A percentile compares a stretch with the other conserved stretches of the same genome.
Evolutionary conservation across 805 yeast genomes (phyloP).

Genomic region (Ogataea ganodermae): DNA sequence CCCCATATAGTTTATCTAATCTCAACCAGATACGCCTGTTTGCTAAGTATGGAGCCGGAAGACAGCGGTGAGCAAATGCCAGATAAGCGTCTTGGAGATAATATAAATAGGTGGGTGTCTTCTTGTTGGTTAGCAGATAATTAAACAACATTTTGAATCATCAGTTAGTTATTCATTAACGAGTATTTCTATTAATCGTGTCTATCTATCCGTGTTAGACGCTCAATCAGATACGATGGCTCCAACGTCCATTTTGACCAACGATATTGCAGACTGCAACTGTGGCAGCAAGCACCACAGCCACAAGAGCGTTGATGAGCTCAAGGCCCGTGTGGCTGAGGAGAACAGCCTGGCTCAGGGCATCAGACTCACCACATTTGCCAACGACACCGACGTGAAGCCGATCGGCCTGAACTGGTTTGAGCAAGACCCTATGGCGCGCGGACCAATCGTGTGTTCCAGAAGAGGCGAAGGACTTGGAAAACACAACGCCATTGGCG

Average conservation of each 20-base stretch:
- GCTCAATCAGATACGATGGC: conserved; percentile 5
- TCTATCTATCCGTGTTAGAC: not conserved
- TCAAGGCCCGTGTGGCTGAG: not conserved
- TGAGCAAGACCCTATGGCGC: conserved; percentile 43
- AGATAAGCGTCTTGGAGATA: conserved; percentile 1
- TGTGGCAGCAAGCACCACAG: not conserved
- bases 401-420: conserved; percentile 60
- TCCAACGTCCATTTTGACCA: conserved; percentile 12
- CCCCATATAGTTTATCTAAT: conserved; percentile 8
- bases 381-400: conserved; percentile 49
- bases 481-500: conserved; percentile 65
- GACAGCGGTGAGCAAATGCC: conserved; percentile 5
- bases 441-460: conserved; percentile 63
- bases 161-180: not conserved
- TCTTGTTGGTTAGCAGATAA: too few species aligned
- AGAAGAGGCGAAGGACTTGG: conserved; percentile 49
- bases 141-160: not conserved
- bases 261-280: conserved; percentile 5
- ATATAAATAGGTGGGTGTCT: not conserved
- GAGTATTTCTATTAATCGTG: not conserved
- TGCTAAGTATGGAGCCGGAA: not conserved
- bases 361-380: conserved; percentile 52
- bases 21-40: not conserved
- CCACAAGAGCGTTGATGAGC: conserved; percentile 2
- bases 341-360: conserved; percentile 13